Conservation (phyloP, 805 yeast genomes). For the Saccharomycopsis guyanensis region DNA sequence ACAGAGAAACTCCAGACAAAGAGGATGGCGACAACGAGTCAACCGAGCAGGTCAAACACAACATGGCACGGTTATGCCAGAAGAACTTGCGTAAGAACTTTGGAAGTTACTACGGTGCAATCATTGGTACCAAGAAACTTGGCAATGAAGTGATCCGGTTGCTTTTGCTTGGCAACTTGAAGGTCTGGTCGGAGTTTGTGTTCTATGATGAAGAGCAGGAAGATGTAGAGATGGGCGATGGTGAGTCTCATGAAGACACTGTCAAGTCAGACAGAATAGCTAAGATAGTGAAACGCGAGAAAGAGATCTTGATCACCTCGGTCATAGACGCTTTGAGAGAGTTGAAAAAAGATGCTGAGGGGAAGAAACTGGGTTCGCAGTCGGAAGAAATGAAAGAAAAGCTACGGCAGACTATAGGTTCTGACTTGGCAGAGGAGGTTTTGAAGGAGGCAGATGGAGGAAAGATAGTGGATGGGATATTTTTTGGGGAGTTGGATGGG, state of each 20-base stretch:
- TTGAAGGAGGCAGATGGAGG: slow-evolving; percentile 40
- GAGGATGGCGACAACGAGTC: slow-evolving; percentile 10
- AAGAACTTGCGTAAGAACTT: slow-evolving; percentile 24
- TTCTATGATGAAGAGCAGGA: slow-evolving; percentile 30
- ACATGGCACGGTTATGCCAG: slow-evolving; percentile 6
- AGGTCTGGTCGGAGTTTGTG: slow-evolving; percentile 67
- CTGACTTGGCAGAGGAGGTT: slow-evolving; percentile 43
- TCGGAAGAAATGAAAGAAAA: slow-evolving; percentile 27
- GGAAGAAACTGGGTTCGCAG: slow-evolving; percentile 1
- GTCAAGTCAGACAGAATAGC: slow-evolving; percentile 8
- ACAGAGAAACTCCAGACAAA: background rate
- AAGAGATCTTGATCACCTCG: slow-evolving; percentile 39
- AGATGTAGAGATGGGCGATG: slow-evolving; percentile 22
- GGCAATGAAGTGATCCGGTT: slow-evolving; percentile 87
- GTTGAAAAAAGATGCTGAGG: slow-evolving; percentile 22
- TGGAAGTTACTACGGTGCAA: slow-evolving; percentile 89
- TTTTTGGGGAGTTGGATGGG: slow-evolving; percentile 59
- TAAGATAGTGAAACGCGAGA: slow-evolving; percentile 36
- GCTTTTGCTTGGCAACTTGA: slow-evolving; percentile 73
- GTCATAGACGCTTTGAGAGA: slow-evolving; percentile 46
- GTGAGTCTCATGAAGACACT: slow-evolving; percentile 1
- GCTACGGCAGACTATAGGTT: slow-evolving; percentile 44
- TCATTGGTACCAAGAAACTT: slow-evolving; percentile 72
- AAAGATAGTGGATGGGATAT: slow-evolving; percentile 53
- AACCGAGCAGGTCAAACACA: background rate